Conservation (phyloP, 2,329 filamentous ascomycete genomes). For the Monilinia laxa region DNA sequence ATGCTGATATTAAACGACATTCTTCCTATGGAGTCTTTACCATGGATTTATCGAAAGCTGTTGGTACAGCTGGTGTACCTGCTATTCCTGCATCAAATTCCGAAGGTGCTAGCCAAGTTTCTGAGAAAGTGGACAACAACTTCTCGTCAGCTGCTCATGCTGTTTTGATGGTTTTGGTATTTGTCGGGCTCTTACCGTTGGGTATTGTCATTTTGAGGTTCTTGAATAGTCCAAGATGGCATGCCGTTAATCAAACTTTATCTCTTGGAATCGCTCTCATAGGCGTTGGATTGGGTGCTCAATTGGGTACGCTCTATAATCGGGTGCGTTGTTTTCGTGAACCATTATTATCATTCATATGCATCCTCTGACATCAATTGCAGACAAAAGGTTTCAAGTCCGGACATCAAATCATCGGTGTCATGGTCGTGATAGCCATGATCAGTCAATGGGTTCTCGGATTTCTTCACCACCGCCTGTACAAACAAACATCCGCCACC, state of each 20-base stretch:
- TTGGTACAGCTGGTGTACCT: conserved; percentile 47
- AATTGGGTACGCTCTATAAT: conserved; percentile 50
- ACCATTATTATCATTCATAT: neutral
- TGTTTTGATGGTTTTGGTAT: conserved; percentile 54
- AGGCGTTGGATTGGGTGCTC: conserved; percentile 54
- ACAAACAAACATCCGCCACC: conserved; percentile 49
- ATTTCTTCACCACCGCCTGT: conserved; percentile 55
- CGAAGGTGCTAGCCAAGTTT: conserved; percentile 45
- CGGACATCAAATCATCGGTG: conserved; percentile 59
- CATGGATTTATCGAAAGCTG: conserved; percentile 55
- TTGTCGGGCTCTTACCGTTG: conserved; percentile 56
- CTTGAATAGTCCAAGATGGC: conserved; percentile 53
- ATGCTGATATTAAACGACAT: conserved; percentile 53
- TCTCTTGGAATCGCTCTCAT: conserved; percentile 50
- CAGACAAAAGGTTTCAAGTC: conserved; percentile 54
- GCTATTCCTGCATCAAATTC: conserved; percentile 36
- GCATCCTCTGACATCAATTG: conserved; percentile 20
- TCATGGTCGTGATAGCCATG: conserved; percentile 53
- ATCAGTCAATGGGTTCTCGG: conserved; percentile 56
- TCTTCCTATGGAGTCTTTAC: conserved; percentile 54
- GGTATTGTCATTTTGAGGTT: conserved; percentile 55
- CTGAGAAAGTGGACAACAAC: conserved; percentile 38
- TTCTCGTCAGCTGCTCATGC: conserved; percentile 40
- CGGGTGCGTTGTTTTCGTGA: conserved; percentile 48
- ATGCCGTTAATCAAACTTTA: conserved; percentile 53